Base-by-base conservation (phyloP, 805 yeast species). In the Soucietia sequanensis region DNA sequence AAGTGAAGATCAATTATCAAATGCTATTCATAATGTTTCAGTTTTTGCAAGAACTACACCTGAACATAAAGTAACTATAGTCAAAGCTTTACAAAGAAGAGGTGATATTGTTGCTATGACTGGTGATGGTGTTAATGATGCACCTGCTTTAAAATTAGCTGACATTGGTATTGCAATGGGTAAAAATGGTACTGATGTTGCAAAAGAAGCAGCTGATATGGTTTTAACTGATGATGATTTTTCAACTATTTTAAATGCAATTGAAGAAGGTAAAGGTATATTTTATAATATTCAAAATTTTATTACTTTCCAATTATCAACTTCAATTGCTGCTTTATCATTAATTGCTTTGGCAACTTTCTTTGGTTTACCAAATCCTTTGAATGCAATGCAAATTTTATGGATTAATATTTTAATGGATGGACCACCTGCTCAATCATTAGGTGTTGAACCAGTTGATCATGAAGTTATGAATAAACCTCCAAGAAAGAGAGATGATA, bases 101-200 rank as follows among this genome's bases (percentile, higher is more conserved):
- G 96, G 96, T 33, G 95, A 91, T 58, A 81, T 91, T 43, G 98
- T 91, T 34, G 99, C 97, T 16, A 90, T 91, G 96, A 90, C 98
- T n/a, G 99, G 99, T 56, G 99, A 93, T 60, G 99, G 99, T 62
- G 91, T 98, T 6, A 93, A 93, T 59, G 99, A 93, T 72, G 99
- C 98, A 0, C 97, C 97, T 11, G 98, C 99, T 3, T 74, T 93
- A 54, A 88, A 91, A 54, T 71, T 90, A 48, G 97, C 98, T 2
- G 96, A 90, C 63, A 90, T 90, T 48, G 98, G 98, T 52, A 87
- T 91, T 48, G 82, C 95, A 10, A 89, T 90, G 93, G 93, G 89
- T 41, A 78, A 78, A 48, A 82, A 84, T 68, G 99, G 99, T 40
- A 93, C 98, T 0, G 99, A 91, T 61, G 99, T 91, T 26, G 99